A percentile compares a stretch with the other conserved stretches of the same genome.
These are phyloP conservation scores for Talaromyces sp. DNA, from an alignment of 2,329 filamentous ascomycete species.

Conservation along the genomic window DNA sequence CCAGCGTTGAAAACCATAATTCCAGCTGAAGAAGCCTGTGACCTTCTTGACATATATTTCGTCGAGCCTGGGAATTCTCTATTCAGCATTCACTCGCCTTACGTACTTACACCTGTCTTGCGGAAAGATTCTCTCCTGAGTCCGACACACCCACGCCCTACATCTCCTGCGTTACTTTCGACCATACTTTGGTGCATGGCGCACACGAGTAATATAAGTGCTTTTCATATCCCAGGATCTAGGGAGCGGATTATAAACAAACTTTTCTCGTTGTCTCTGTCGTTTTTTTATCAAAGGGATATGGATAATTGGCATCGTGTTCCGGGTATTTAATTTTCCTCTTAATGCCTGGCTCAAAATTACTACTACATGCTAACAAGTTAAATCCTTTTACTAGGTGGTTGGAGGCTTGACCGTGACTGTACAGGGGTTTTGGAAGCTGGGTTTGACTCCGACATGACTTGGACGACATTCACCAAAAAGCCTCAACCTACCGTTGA, in stretches of 20 bases:
- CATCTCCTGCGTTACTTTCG: conserved; percentile 41
- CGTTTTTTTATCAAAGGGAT: background rate
- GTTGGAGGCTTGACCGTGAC: conserved; percentile 12
- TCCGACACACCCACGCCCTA: conserved; percentile 34
- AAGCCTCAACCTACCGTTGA: conserved; percentile 22
- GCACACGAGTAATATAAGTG: conserved; percentile 43
- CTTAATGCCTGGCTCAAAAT: background rate
- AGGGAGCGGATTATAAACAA: conserved; percentile 28
- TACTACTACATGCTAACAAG: background rate
- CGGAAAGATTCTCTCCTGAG: conserved; percentile 41
- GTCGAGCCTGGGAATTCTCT: conserved; percentile 41
- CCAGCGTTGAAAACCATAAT: conserved; percentile 36
- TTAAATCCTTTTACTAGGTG: background rate
- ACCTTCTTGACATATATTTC: conserved; percentile 46
- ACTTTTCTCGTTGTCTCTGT: background rate
- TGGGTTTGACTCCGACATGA: background rate
- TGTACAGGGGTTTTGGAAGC: conserved; percentile 11
- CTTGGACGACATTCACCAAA: conserved; percentile 7
- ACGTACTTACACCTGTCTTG: conserved; percentile 44
- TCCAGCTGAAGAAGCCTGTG: conserved; percentile 36
- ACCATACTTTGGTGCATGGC: conserved; percentile 47
- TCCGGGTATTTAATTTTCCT: background rate
- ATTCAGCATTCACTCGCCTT: conserved; percentile 43
- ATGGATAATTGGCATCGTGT: background rate
- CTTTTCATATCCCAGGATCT: conserved; percentile 38